Evolutionary conservation across 2,329 filamentous ascomycete genomes (phyloP), one percentile per base, ranked within the genome.

Genomic region (Clonostachys sp.): DNA sequence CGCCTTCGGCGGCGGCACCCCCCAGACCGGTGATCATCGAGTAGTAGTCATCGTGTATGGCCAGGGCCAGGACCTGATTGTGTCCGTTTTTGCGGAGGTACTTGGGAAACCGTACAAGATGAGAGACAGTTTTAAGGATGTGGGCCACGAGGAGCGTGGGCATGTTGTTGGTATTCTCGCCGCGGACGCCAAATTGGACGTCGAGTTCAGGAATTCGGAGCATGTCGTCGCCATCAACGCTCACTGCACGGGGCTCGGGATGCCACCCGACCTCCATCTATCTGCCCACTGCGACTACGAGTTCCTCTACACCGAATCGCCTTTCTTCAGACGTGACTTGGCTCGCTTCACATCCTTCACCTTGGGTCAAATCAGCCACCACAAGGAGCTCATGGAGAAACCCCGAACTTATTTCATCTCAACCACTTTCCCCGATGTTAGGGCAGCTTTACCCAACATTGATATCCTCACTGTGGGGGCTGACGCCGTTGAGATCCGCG

Each of bases 401-500:
- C 77, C 81, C 39, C 79, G 89, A 58, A 94, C 89, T 0, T 91
- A 88, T 56, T 84, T 94, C 59, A 90, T 95, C 54, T 94, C 89
- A 5, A 94, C 89, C 2, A 95, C 90, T 0, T 95, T 95, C 55
- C 87, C 89, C 0, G 89, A 95, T 61, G 87, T 95, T 9, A 85
- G 86, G 51, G 85, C 87, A 5, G 89, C 89, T 9, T 72, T 95
- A 42, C 87, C 89, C 2, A 94, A 95, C 59, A 76, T 95, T 50
- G 89, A 94, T 63, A 94, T 95, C 45, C 70, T 95, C 41, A 94
- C 89, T 1, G 89, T 95, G 5, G 90, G 90, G 36, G 86, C 89
- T 14, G 89, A 95, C 65, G 88, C 88, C 1, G 86, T 95, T 40
- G 90, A 95, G 63, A 80, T 95, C 45, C 81, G 90, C 18, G 89